Evolutionary conservation across 148 eudicot species (phyloP), one percentile per base, ranked within the genome.

Genomic region (Hydrangea macrophylla): DNA sequence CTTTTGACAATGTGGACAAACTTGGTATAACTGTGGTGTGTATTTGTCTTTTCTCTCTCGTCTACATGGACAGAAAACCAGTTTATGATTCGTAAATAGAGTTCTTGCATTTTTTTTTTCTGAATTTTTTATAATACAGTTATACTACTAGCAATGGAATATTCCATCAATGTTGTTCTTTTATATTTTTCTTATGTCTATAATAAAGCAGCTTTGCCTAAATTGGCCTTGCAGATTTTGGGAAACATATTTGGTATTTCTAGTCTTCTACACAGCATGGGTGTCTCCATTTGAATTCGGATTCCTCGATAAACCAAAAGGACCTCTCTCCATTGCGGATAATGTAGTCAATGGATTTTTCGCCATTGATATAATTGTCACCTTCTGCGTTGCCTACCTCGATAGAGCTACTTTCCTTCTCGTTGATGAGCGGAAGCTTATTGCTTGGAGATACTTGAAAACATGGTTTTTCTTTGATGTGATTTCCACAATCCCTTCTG

Each of bases 331-430:
- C 17, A 59, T 82, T 26, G 59, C 80, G 18, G 96, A 89, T 65
- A 86, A 89, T 30, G 62, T 86, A 17, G 91, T 86, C 9, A 89
- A 89, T 70, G 85, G 70, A 25, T 70, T 89, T 42, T 89, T 89
- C 50, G 84, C 79, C 32, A 53, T 84, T 58, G 96, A 89, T 61
- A 86, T 89, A n/a, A 12, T 84, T 23, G 62, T 86, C 69, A 84
- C 89, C 44, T 91, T 91, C 77, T 91, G 86, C 67, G 87, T 86
- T 9, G 97, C 97, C 1, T 91, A 88, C 72, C 88, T 83, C 3
- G 90, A 86, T 73, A 78, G 80, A 65, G 63, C 76, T 53, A 84
- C 92, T 18, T 92, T 72, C 51, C 84, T 83, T 76, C 81, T 92
- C n/a, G 53, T 92, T 40, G 97, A 88, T 65, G 77, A 86, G 35